Percentiles rank a stretch among this genome's conserved stretches.
These are phyloP conservation scores for Asterochloris erici DNA, from an alignment of 139 green algal genomes.

Conservation along the genomic window DNA sequence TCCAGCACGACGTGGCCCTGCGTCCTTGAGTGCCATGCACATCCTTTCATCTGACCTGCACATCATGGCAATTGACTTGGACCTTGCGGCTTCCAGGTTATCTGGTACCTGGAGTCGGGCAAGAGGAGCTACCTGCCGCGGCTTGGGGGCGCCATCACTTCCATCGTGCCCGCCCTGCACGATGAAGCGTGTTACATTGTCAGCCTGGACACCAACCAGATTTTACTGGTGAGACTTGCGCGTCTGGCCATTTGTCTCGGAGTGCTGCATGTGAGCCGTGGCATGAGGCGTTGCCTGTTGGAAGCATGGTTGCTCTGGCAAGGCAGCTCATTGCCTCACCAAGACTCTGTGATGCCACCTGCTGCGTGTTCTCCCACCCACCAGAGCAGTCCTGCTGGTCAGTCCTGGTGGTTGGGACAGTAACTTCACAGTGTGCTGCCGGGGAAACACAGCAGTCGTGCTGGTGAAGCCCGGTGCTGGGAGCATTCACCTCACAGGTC, in stretches of 20 bases:
- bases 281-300: background rate
- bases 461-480: too few relatives aligned
- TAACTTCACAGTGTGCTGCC: too few relatives aligned
- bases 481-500: too few relatives aligned
- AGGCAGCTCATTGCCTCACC: background rate
- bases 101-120: slow-evolving; percentile 66
- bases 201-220: slow-evolving; percentile 67
- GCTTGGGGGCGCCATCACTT: slow-evolving; percentile 61
- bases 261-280: background rate
- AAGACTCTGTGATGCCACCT: background rate
- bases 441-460: background rate
- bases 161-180: slow-evolving; percentile 26
- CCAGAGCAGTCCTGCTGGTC: background rate
- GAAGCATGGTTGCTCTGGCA: background rate
- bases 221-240: slow-evolving; percentile 45
- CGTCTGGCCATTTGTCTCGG: background rate
- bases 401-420: too few relatives aligned
- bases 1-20: too few relatives aligned
- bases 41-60: too few relatives aligned
- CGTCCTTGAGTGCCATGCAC: too few relatives aligned
- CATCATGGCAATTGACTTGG: too few relatives aligned
- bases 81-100: slow-evolving; percentile 34
- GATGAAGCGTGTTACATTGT: slow-evolving; percentile 59
- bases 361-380: background rate
- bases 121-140: slow-evolving; percentile 54